Base-by-base conservation (phyloP, 2,329 filamentous ascomycete species). In the Cladosporium cucumerinum region DNA sequence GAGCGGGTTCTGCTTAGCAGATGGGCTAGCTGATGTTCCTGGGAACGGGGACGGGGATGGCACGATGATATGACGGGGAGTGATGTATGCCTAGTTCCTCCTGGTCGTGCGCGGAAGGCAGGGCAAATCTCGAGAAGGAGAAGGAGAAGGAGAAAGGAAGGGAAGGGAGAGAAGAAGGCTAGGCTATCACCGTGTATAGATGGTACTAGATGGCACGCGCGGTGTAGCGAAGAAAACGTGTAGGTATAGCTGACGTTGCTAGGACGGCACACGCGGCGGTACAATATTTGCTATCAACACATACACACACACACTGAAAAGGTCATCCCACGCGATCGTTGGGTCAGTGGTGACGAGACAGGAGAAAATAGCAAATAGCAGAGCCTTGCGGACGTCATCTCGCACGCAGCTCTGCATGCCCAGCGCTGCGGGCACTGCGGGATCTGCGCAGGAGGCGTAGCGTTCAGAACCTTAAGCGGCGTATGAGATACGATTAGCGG, bases 401-500 rank as follows among this genome's bases (percentile, higher is more conserved):
- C 58, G 34, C 55, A 58, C 55, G 34, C 21, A 26, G 21, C 55
- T 23, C 25, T 58, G n/a, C 32, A 28, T 12, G 55, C 36, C 34
- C 25, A 43, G 55, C 32, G 34, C 34, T 18, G 55, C 55, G 55
- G 32, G 23, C 23, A 16, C 55, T 43, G 55, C 55, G 55, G 55
- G 55, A 58, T 51, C 58, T 51, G 46, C 58, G 46, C 43, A 61
- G 32, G 58, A 61, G 58, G 58, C 58, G 58, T 61, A 36, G 58
- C 21, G 32, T 58, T 36, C 34, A 58, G 55, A 58, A 58, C 36
- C 34, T 58, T 58, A 46, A n/a, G 16, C n/a, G 54, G 54, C 54
- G 54, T 34, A 32, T 36, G 52, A 25, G 54, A 30, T 34, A 32
- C 25, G 25, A 30, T 28, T 55, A 55, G 51, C 51, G 51, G 23